Evolutionary conservation across 768 basidiomycete genomes (phyloP), one percentile per base, ranked within the genome.

Genomic region (Rossbeevera mucosa): DNA sequence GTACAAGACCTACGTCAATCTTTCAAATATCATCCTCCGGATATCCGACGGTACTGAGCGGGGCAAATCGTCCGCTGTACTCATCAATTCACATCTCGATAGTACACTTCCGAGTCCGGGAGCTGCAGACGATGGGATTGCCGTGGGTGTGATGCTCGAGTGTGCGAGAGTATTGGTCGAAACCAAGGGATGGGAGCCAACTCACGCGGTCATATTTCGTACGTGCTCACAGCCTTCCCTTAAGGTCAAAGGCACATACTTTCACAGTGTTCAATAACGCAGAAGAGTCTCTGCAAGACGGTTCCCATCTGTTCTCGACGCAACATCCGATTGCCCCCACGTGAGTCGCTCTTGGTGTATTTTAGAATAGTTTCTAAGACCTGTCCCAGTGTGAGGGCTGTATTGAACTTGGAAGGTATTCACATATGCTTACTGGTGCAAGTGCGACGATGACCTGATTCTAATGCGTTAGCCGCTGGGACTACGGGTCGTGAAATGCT

Each of bases 221-320:
- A 59, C 70, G 89, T 75, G 22, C 25, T 47, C 28, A 1, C 1
- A 30, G 5, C 7, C 12, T 36, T 36, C 18, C 18, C 21, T 53
- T 13, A 24, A 13, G 43, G 41, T 7, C 38, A 22, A 9, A 33
- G 16, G 20, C 7, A 7, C 29, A 47, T 52, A 7, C 16, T 16
- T 45, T 36, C 33, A 41, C 55, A 94, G 91, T 98, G 55, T 96
- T 95, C 74, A 97, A 97, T 59, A 80, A 95, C 55, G 95, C 88
- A 11, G 94, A 98, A 69, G 94, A 98, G 65, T 91, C 88, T 1
- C 72, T 98, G 26, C 95, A 97, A 68, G 95, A 97, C 63, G 94
- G 88, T 0, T 94, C 91, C 0, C 94, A 98, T 70, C 74, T 96
- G 4, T 98, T 86, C 68, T 85, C 93, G 6, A 96, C 93, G 1